Percentiles rank a stretch among this genome's conserved stretches.
These are phyloP conservation scores for Suhomyces choctaworum DNA, from an alignment of 1,139 yeast genomes.

Conservation along the genomic window DNA sequence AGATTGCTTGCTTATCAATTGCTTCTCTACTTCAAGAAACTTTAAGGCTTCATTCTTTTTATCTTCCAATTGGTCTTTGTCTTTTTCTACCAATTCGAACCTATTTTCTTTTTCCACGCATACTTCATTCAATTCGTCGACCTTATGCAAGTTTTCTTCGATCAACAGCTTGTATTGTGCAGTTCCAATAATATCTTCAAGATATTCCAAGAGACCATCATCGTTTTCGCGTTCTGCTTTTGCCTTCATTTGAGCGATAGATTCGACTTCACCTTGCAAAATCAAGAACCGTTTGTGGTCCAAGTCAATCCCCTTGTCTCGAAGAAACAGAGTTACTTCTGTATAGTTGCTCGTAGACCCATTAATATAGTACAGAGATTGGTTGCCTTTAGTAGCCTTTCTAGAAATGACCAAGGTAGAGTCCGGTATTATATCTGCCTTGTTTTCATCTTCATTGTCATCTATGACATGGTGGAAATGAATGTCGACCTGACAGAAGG, in stretches of 20 bases:
- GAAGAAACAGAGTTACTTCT: conserved; percentile 73
- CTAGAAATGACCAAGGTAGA: conserved; percentile 74
- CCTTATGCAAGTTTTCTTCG: conserved; percentile 59
- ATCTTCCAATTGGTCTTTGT: conserved; percentile 66
- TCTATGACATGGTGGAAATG: conserved; percentile 81
- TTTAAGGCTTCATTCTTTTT: conserved; percentile 70
- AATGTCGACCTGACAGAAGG: conserved; percentile 89
- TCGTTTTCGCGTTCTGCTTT: conserved; percentile 92
- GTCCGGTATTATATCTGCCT: conserved; percentile 45
- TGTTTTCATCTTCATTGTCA: conserved; percentile 41
- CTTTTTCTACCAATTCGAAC: conserved; percentile 76
- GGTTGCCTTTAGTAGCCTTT: conserved; percentile 72
- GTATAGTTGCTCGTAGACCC: conserved; percentile 69
- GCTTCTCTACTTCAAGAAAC: conserved; percentile 66
- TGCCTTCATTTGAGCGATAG: conserved; percentile 97
- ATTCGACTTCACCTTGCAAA: conserved; percentile 97
- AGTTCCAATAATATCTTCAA: conserved; percentile 97
- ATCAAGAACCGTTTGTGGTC: conserved; percentile 94
- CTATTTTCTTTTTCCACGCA: conserved; percentile 82
- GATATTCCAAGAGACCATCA: conserved; percentile 89
- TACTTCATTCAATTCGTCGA: conserved; percentile 72
- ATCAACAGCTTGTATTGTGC: conserved; percentile 76
- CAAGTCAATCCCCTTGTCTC: conserved; percentile 87
- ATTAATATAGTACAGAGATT: conserved; percentile 78
- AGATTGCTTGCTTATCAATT: conserved; percentile 54